Evolutionary conservation across 805 yeast species (phyloP), one percentile per base, ranked within the genome.

Genomic region (Grigorovia humatica): DNA sequence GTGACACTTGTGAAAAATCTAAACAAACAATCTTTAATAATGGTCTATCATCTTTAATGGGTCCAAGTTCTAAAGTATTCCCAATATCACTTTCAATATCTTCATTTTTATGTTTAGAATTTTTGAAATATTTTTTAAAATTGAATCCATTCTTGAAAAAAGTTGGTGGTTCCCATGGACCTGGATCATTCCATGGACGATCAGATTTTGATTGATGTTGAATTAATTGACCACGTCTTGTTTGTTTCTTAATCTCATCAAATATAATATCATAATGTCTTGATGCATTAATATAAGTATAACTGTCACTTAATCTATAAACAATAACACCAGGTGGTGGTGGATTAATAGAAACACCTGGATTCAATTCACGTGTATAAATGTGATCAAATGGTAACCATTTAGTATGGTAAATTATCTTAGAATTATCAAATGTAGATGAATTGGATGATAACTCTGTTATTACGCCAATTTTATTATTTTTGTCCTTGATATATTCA

Each of bases 291-390:
- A 95, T 81, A 70, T 88, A 90, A 0, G 88, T 79, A 69, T 86
- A 85, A 15, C 89, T 73, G 61, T 90, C 96, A 18, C 82, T 71
- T 43, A 93, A 85, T 60, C 93, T 79, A 72, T 83, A 90, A 2
- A 90, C 95, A 52, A 89, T 60, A 17, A 90, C 89, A 38, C 97
- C 96, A 1, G 91, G 88, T 30, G 96, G 96, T 15, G 97, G 96
- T 1, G 89, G 85, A 15, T 66, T 66, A 7, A 90, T 78, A 0
- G 72, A 63, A 17, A 89, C 67, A 15, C 75, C 77, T 4, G 76
- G 70, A 65, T 90, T 87, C 51, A 79, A 63, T 52, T 65, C 66
- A 64, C 64, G 68, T 63, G 69, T 74, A 52, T 64, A 66, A 4
- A 50, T 52, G 44, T 58, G 59, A 65, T 65, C 64, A 47, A 79